Evolutionary conservation across 306 rosid species (phyloP), one percentile per base, ranked within the genome.

Genomic region (Cucurbita ficifolia): DNA sequence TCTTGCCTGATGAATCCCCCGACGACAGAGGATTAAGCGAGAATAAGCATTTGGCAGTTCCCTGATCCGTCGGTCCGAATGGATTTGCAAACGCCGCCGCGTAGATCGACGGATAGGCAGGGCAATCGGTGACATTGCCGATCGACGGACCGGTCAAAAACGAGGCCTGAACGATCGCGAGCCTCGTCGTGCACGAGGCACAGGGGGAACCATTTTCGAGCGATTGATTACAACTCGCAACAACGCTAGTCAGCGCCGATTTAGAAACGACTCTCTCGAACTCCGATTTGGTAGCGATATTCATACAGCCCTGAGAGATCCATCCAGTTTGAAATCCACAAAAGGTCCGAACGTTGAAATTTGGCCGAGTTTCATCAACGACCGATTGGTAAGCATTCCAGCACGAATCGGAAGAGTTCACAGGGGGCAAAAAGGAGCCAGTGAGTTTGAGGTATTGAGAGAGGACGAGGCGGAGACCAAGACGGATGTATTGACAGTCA

Each of bases 291-390:
- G 95, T 89, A 57, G 87, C 85, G 81, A 94, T 79, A 83, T 84
- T 87, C 91, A 83, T 80, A 80, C 97, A 94, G 1, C 97, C 98
- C 18, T 87, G 76, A 75, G 76, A 70, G 76, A 86, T 86, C 90
- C 90, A 86, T 17, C 70, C 49, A 61, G 90, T 83, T 6, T 76
- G n/a, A 74, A 77, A 86, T 19, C 90, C 90, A 17, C 90, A 86
- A 16, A 79, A 54, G 62, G 76, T 17, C 14, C 83, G 81, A 33
- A 86, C 81, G 17, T 86, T 77, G 68, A 83, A 86, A 45, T 43
- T 29, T 43, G 82, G 46, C 70, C 17, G 1, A 75, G 52, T 42
- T 2, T 58, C 11, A 38, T 18, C 22, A 56, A 76, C 53, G 13
- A 80, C 72, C 48, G 55, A 0, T 17, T 86, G 86, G 75, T 75